phyloP scores from a whole-genome alignment of 1,139 yeast genomes.

The Geotrichum bryndzae region DNA sequence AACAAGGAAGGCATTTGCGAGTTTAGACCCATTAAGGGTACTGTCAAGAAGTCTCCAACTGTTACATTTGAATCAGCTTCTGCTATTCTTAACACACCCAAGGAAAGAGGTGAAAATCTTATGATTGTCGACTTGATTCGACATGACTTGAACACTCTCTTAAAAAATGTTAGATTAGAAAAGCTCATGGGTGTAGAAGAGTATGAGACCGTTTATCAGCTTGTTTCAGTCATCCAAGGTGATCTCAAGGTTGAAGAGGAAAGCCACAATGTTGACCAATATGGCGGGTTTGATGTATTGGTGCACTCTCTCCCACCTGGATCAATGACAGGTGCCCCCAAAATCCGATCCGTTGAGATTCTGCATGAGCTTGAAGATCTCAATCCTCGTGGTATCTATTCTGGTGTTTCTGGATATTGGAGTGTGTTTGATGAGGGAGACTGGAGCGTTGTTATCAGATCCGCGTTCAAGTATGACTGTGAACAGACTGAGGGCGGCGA shows the following conservation, averaged over 20 bases:
- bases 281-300: constrained; percentile 71
- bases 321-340: constrained; percentile 99
- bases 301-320: constrained; percentile 90
- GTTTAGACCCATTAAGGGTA: constrained; percentile 92
- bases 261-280: constrained; percentile 23
- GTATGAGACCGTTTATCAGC: constrained; percentile 80
- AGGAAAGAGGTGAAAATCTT: constrained; percentile 90
- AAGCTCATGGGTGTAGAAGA: constrained; percentile 90
- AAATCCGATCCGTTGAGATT: constrained; percentile 82
- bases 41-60: constrained; percentile 59
- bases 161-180: constrained; percentile 62
- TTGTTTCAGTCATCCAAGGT: constrained; percentile 86
- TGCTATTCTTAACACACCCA: constrained; percentile 67
- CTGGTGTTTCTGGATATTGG: constrained; percentile 97
- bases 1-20: constrained; percentile 48
- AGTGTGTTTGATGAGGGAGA: constrained; percentile 82
- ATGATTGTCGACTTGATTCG: constrained; percentile 96
- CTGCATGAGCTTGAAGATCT: constrained; percentile 48
- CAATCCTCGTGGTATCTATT: constrained; percentile 75
- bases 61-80: constrained; percentile 51
- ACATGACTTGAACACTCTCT: constrained; percentile 74
- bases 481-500: constrained; percentile 24
- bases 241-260: constrained; percentile 30
- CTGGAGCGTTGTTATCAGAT: constrained; percentile 93
- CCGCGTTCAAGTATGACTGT: constrained; percentile 60